Conservation (phyloP, 768 basidiomycete genomes). For the Podaxis carcinomalis region DNA sequence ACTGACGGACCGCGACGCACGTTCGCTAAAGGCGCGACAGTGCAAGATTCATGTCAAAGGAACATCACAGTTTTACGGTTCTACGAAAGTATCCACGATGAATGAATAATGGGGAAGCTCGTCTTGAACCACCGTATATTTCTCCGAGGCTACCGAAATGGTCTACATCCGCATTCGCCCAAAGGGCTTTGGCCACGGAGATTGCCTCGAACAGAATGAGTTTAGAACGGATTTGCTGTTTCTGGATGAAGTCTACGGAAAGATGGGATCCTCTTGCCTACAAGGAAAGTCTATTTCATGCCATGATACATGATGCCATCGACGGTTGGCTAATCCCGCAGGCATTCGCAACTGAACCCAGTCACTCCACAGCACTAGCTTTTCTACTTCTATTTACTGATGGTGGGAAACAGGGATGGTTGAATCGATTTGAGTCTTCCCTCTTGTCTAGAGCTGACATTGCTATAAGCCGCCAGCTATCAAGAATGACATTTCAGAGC, state of each 20-base stretch:
- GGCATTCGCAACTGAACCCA: neutral
- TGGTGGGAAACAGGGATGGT: neutral
- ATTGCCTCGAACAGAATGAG: neutral
- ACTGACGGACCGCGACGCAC: neutral
- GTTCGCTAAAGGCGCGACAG: neutral
- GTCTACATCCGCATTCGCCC: neutral
- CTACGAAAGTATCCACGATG: neutral
- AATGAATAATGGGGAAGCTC: neutral
- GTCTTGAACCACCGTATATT: neutral
- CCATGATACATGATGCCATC: neutral
- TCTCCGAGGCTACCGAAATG: neutral
- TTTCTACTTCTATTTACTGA: neutral
- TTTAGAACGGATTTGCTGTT: neutral
- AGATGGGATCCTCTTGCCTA: neutral
- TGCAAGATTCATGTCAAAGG: no score
- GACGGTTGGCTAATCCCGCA: neutral
- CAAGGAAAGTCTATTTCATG: neutral
- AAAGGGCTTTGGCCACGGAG: constrained; percentile 3
- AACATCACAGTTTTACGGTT: neutral
- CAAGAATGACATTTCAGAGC: neutral
- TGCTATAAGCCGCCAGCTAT: neutral
- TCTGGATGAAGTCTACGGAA: neutral
- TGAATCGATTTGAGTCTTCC: neutral
- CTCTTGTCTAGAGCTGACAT: neutral
- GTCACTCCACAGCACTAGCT: neutral